phyloP scores from a whole-genome alignment of 768 basidiomycete species.

The Trametes maxima region DNA sequence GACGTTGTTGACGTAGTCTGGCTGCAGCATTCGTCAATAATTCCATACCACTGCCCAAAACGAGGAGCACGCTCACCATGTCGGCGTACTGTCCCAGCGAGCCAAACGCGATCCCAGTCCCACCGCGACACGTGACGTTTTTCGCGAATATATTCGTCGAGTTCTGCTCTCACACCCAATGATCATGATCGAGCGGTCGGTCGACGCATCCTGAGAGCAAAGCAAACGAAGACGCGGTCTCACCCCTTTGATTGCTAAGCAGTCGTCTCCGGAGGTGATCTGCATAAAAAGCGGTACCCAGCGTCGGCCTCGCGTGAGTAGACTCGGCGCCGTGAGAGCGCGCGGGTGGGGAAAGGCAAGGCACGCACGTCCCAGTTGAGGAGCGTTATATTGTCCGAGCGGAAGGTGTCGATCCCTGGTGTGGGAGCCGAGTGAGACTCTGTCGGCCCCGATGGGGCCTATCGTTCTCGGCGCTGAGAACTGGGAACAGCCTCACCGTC shows the following conservation, averaged over 20 bases:
- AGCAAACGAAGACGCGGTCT: slow-evolving; percentile 19
- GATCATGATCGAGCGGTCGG: background rate
- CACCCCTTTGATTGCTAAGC: slow-evolving; percentile 65
- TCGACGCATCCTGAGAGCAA: background rate
- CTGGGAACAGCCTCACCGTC: slow-evolving; percentile 45
- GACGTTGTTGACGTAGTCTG: slow-evolving; percentile 57
- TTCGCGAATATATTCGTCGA: slow-evolving; percentile 52
- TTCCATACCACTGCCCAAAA: background rate
- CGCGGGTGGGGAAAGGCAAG: background rate
- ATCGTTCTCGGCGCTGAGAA: background rate
- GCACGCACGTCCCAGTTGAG: slow-evolving; percentile 52
- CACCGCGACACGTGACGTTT: slow-evolving; percentile 57
- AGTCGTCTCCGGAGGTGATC: slow-evolving; percentile 65
- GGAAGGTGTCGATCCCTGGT: slow-evolving; percentile 57
- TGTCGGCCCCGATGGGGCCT: background rate
- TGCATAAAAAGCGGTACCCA: background rate
- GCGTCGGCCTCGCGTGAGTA: background rate
- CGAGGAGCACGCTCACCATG: slow-evolving; percentile 38
- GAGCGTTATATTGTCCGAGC: slow-evolving; percentile 49
- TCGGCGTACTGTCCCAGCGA: slow-evolving; percentile 60
- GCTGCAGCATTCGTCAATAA: slow-evolving; percentile 33
- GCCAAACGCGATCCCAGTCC: slow-evolving; percentile 63
- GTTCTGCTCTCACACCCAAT: slow-evolving; percentile 47
- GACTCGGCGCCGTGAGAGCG: background rate
- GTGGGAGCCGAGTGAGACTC: background rate